Base-by-base conservation (phyloP, 306 rosid genomes). In the Carpinus fangiana region DNA sequence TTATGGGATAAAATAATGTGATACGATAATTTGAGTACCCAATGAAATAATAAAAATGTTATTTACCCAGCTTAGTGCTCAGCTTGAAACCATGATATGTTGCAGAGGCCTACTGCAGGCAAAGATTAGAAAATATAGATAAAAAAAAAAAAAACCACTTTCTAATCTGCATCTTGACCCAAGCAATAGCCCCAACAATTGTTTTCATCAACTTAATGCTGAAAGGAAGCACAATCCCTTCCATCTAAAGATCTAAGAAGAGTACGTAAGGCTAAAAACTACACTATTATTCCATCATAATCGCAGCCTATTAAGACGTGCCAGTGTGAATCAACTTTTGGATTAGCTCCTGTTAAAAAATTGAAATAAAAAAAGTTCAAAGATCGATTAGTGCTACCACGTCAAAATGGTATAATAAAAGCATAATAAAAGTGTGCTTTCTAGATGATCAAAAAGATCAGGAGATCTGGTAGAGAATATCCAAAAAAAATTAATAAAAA, bases 401-500 rank as follows among this genome's bases (percentile, higher is more conserved):
- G 2, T 31, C 2, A 31, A 31, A 31, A 31, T 2, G 3, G 0
- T 1, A 31, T 31, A 31, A 31, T 31, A 2, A 2, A 0, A 2
- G 34, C 3, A 31, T 31, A 31, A 31, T 31, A 31, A 0, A 31
- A 31, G 34, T 31, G 34, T 31, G 34, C 34, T 31, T 31, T 31
- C 34, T 31, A 80, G 28, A 73, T 67, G 65, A 67, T 48, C 23
- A 53, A 26, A 41, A 56, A 16, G 69, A 53, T 72, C 38, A 59
- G 72, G 53, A 64, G 70, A 36, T 65, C 47, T 65, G 12, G 70
- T 36, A 36, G 47, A 36, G 45, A 64, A 36, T 8, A 64, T 36
- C 21, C 14, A 7, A 34, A 64, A 14, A 65, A 34, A 17, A 64
- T 31, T 36, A 12, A 23, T 23, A 0, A 16, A 4, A 65, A 36